phyloP scores from a whole-genome alignment of 306 rosid species.

The Vigna mungo region DNA sequence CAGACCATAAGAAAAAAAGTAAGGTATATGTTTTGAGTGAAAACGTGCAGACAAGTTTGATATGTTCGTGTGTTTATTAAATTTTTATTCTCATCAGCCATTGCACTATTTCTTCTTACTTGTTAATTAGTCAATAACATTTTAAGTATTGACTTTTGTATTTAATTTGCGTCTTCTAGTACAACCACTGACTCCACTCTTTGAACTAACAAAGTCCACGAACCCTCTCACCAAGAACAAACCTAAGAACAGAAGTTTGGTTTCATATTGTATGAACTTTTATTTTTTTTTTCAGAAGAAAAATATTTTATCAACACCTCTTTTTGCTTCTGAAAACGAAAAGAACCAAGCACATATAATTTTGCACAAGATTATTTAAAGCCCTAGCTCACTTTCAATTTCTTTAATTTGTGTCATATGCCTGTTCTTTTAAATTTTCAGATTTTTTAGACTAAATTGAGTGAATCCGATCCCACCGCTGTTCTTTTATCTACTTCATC shows the following conservation, averaged over 20 bases:
- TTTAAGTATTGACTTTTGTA: conserved; percentile 35
- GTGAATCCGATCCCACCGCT: too few relatives aligned
- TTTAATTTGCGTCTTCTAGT: conserved; percentile 25
- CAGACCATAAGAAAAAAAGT: conserved; percentile 1
- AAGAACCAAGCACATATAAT: too few relatives aligned
- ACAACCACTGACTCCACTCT: conserved; percentile 15
- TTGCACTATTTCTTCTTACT: neutral
- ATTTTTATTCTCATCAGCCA: conserved; percentile 3
- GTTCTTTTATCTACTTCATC: too few relatives aligned
- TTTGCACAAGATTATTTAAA: too few relatives aligned
- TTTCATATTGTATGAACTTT: too few relatives aligned
- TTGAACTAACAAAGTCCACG: neutral
- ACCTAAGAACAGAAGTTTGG: too few relatives aligned
- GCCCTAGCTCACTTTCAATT: neutral
- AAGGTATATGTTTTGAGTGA: neutral
- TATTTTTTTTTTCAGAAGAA: too few relatives aligned
- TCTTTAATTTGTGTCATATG: neutral
- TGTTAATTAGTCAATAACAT: conserved; percentile 20
- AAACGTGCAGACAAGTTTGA: conserved; percentile 55
- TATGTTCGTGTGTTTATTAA: neutral
- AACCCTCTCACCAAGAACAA: neutral
- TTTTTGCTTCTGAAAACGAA: too few relatives aligned
- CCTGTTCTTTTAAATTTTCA: neutral
- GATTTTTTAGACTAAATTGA: neutral
- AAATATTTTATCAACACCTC: too few relatives aligned